A percentile compares a stretch with the other conserved stretches of the same genome.
Conservation (phyloP, 2,329 filamentous ascomycete species). For the Calonectria ilicicola region DNA sequence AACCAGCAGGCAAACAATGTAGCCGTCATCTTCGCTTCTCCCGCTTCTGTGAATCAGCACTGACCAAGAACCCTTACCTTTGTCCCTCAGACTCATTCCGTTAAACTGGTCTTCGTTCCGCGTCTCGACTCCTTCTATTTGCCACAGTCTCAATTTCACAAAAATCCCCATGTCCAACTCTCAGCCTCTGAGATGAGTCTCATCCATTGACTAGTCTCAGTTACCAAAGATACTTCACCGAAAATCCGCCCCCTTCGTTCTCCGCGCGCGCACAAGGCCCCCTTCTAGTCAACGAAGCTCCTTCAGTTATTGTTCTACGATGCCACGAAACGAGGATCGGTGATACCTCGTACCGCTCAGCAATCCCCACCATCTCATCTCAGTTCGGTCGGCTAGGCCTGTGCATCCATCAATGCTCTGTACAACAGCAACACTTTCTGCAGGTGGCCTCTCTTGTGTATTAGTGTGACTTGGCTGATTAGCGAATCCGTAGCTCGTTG, state of each 20-base stretch:
- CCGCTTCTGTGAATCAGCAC: background rate
- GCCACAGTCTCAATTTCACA: slow-evolving; percentile 12
- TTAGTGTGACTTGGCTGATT: slow-evolving; percentile 28
- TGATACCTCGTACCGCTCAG: background rate
- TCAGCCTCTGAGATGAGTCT: slow-evolving; percentile 18
- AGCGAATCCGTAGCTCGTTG: background rate
- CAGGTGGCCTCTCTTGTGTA: slow-evolving; percentile 35
- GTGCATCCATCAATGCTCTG: slow-evolving; percentile 15
- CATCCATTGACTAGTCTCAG: background rate
- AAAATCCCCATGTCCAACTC: slow-evolving; percentile 17
- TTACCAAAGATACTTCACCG: background rate
- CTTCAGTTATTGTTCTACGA: background rate
- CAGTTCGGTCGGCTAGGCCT: slow-evolving; percentile 15
- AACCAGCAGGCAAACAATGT: slow-evolving; percentile 5
- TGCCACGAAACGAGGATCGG: background rate
- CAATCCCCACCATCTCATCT: slow-evolving; percentile 20
- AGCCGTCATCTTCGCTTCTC: background rate
- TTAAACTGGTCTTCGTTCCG: slow-evolving; percentile 27
- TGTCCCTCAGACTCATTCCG: slow-evolving; percentile 1
- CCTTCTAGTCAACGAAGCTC: background rate
- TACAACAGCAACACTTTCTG: slow-evolving; percentile 25
- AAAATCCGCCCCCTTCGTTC: background rate
- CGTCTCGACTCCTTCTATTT: slow-evolving; percentile 25
- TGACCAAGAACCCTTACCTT: background rate
- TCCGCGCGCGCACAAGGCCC: no score